Evolutionary conservation across 352 stramenopile species (phyloP).

Genomic region (Globisporangium recalcitrans): DNA sequence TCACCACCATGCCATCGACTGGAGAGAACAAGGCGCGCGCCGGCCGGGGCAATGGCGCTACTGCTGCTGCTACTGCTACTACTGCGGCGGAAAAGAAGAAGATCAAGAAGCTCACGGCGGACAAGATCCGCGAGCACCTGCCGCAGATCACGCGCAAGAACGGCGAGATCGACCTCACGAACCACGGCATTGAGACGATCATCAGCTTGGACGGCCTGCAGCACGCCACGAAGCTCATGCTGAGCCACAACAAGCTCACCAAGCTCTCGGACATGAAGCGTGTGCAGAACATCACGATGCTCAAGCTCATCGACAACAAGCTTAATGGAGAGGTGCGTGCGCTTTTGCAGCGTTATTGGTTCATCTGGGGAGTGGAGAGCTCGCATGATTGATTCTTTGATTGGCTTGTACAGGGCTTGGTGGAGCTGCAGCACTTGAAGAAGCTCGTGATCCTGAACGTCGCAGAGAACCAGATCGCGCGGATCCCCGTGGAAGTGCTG

Average conservation of each 20-base stretch:
- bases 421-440: conserved; percentile 66
- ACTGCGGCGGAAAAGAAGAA: conserved; percentile 43
- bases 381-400: not conserved
- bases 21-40: not conserved
- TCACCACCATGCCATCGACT: not conserved
- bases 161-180: conserved; percentile 56
- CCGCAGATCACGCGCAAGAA: conserved; percentile 41
- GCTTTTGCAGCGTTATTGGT: not conserved
- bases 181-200: conserved; percentile 76
- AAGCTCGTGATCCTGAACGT: conserved; percentile 80
- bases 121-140: conserved; percentile 61
- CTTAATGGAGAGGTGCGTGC: conserved; percentile 51
- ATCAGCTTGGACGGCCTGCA: conserved; percentile 64
- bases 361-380: too few species aligned
- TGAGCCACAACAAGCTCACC: conserved; percentile 84
- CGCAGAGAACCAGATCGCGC: conserved; percentile 67
- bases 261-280: conserved; percentile 71
- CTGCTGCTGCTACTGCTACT: not conserved
- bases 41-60: not conserved
- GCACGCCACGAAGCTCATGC: conserved; percentile 60
- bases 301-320: conserved; percentile 78
- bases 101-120: conserved; percentile 87
- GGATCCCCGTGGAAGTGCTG: conserved; percentile 64
- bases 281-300: conserved; percentile 59
- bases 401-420: conserved; percentile 28